Base-by-base conservation (phyloP, 2,329 filamentous ascomycete species). In the Aschersonia sp. region DNA sequence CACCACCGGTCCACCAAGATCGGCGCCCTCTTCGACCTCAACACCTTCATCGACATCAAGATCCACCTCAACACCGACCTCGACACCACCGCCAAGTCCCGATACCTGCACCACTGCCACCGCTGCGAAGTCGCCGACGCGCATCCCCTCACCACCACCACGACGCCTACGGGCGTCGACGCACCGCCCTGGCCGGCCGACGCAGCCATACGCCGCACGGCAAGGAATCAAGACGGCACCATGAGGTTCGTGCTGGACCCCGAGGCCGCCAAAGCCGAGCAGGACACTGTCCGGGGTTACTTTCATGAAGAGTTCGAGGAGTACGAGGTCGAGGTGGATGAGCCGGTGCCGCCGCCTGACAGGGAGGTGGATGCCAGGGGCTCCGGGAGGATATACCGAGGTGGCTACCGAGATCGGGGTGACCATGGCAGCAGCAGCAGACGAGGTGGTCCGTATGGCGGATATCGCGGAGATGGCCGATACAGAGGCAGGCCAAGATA, bases 211-310 rank as follows among this genome's bases (percentile, higher is more conserved):
- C 54, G 58, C 7, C 54, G 63, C 1, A 58, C 61, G 4, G 61
- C 62, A 58, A 52, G 70, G 64, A 55, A 71, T 59, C 63, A 74
- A 56, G 83, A 87, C 29, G 85, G 85, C 5, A 94, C 91, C 0
- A 80, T 94, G 54, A 78, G 92, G 5, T 97, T 95, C 62, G 87
- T 96, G 65, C 82, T 97, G 45, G 85, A 95, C 53, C 78, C 82
- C 0, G 82, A 84, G 48, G 77, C 83, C 45, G 89, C 89, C 2
- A 74, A 76, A 44, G 72, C 73, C 12, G 92, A 98, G 65, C 77
- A 79, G 55, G 73, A 74, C 9, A 72, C 75, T 9, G 83, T 89
- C 2, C 73, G 74, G 4, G 71, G 75, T 45, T 89, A 82, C 61
- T 87, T 84, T 59, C 78, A 76, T 42, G 77, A 84, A 43, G 83